A percentile compares a stretch with the other conserved stretches of the same genome.
These are phyloP conservation scores for Phyllosticta ampelicida DNA, from an alignment of 2,329 filamentous ascomycete species.

Conservation along the genomic window DNA sequence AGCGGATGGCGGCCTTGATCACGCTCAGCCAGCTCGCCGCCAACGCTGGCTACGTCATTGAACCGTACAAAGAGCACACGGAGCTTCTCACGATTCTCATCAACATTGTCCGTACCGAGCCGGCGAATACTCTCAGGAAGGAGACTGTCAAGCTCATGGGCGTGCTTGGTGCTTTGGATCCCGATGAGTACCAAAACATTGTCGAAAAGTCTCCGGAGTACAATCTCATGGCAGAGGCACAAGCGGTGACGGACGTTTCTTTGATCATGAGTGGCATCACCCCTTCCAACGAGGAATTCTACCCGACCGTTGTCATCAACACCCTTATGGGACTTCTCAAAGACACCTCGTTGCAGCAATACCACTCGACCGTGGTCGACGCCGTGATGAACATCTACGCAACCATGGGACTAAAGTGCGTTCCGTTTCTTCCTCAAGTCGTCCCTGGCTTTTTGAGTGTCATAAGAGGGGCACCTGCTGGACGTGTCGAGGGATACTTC, in stretches of 20 bases:
- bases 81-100: constrained; percentile 87
- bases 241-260: constrained; percentile 77
- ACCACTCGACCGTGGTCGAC: constrained; percentile 89
- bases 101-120: constrained; percentile 87
- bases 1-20: constrained; percentile 82
- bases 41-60: constrained; percentile 95
- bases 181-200: constrained; percentile 92
- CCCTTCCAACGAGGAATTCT: constrained; percentile 96
- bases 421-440: constrained; percentile 86
- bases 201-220: constrained; percentile 80
- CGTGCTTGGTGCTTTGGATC: constrained; percentile 87
- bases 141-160: constrained; percentile 96
- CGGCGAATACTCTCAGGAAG: constrained; percentile 71
- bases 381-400: constrained; percentile 99
- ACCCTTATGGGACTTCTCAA: constrained; percentile 86
- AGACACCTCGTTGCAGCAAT: constrained; percentile 77
- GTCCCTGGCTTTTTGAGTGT: constrained; percentile 88
- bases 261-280: constrained; percentile 97
- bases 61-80: constrained; percentile 90
- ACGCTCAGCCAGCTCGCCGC: constrained; percentile 87
- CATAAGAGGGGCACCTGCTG: constrained; percentile 68
- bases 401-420: constrained; percentile 89
- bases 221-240: constrained; percentile 56
- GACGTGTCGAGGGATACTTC: constrained; percentile 87
- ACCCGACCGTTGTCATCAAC: constrained; percentile 95